Conservation (phyloP, 306 rosid species). For the Prinsepia uniflora region DNA sequence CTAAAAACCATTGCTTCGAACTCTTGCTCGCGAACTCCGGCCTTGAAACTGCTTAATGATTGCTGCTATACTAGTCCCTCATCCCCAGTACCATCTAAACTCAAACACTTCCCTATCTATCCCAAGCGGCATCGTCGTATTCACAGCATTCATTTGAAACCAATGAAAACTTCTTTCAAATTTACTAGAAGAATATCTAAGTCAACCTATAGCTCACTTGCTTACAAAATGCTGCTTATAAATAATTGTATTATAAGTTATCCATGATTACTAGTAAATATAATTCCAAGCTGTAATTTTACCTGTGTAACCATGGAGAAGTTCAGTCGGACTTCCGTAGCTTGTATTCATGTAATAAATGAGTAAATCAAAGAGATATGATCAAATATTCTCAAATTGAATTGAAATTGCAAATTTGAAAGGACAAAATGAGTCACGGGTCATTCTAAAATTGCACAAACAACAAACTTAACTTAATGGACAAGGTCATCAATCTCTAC, state of each 20-base stretch:
- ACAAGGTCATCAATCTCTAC: conserved; percentile 35
- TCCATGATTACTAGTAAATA: not conserved
- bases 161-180: not conserved
- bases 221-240: not conserved
- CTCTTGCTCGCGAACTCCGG: not conserved
- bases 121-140: not conserved
- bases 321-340: not conserved
- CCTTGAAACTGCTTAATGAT: too few relatives aligned
- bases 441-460: conserved; percentile 29
- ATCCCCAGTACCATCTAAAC: not conserved
- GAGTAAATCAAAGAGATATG: conserved; percentile 12
- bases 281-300: conserved; percentile 2
- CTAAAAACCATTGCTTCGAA: not conserved
- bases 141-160: not conserved
- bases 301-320: not conserved
- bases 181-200: not conserved
- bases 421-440: conserved; percentile 12
- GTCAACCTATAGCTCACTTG: not conserved
- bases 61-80: not conserved
- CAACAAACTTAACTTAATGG: conserved; percentile 49
- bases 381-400: conserved; percentile 25
- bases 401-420: conserved; percentile 13
- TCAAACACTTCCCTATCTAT: not conserved
- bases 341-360: conserved; percentile 6
- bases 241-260: too few relatives aligned